A percentile compares a stretch with the other conserved stretches of the same genome.
These are phyloP conservation scores for Gigaspora rosea DNA, from an alignment of 192 early-diverging fungal species.

Conservation along the genomic window DNA sequence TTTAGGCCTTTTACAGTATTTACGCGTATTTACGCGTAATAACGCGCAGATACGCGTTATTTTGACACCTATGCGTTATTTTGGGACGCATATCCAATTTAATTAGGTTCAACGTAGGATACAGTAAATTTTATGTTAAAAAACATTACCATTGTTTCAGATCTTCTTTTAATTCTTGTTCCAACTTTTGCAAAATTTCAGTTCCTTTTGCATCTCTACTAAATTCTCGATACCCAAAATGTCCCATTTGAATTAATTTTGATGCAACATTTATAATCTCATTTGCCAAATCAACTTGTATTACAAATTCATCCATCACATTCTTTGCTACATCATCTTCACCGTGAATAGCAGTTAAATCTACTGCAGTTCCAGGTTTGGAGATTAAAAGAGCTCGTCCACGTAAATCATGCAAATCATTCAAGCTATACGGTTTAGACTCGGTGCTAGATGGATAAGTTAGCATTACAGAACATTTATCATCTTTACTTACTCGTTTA, in stretches of 20 bases:
- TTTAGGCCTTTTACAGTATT: too few species aligned
- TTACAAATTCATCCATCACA: constrained; percentile 27
- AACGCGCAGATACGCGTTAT: too few species aligned
- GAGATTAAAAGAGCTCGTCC: constrained; percentile 32
- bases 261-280: constrained; percentile 21
- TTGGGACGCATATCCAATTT: too few species aligned
- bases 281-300: constrained; percentile 26
- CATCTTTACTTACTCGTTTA: neutral
- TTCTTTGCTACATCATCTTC: neutral
- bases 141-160: constrained; percentile 23
- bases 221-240: constrained; percentile 34
- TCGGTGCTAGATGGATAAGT: neutral
- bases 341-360: neutral
- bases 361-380: constrained; percentile 1
- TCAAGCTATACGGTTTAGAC: neutral
- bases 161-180: constrained; percentile 3
- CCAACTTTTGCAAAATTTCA: constrained; percentile 6
- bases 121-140: too few species aligned
- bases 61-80: too few species aligned
- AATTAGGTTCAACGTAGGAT: too few species aligned
- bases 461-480: constrained; percentile 21
- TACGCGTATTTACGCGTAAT: too few species aligned
- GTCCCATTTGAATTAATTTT: constrained; percentile 31
- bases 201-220: neutral
- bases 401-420: constrained; percentile 31